Percentiles rank a stretch among this genome's conserved stretches.
phyloP scores from a whole-genome alignment of 1,284 basidiomycete species.

The Apiotrichum sp. region DNA sequence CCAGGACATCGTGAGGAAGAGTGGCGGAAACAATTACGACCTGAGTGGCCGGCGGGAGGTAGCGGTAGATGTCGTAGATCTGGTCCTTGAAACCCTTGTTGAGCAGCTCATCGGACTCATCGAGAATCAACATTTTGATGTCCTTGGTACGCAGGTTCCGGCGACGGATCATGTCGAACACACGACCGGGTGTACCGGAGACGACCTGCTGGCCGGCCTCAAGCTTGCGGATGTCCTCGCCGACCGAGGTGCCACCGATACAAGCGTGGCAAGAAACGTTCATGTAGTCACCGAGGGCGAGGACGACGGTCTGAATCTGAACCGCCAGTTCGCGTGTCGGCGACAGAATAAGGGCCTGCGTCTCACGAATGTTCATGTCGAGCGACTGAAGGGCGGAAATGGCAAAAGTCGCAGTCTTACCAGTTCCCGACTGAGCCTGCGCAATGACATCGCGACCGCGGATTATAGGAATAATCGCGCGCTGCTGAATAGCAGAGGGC shows the following conservation, averaged over 20 bases:
- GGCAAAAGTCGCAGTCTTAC: constrained; percentile 98
- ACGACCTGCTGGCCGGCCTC: constrained; percentile 98
- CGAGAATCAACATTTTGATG: constrained; percentile 99
- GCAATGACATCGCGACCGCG: constrained; percentile 95
- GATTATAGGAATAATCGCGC: constrained; percentile 91
- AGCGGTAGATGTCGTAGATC: constrained; percentile 98
- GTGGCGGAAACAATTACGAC: constrained; percentile 95
- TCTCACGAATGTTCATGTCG: constrained; percentile 90
- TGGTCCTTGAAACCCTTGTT: constrained; percentile 99
- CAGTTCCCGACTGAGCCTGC: constrained; percentile 98
- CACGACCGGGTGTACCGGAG: constrained; percentile 93
- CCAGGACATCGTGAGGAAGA: constrained; percentile 92
- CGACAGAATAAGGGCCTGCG: constrained; percentile 91
- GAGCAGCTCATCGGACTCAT: constrained; percentile 95
- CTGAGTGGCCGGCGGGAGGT: constrained; percentile 95
- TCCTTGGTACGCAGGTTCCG: constrained; percentile 89
- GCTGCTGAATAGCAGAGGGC: constrained; percentile 97
- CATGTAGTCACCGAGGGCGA: constrained; percentile 98
- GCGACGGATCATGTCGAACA: constrained; percentile 99
- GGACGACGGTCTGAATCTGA: constrained; percentile 96
- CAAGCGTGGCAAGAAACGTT: constrained; percentile 99
- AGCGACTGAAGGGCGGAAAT: constrained; percentile 90
- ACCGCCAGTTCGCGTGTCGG: constrained; percentile 93
- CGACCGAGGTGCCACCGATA: constrained; percentile 94
- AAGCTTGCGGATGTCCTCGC: constrained; percentile 96